Evolutionary conservation across 345 rosid species (phyloP), one percentile per base, ranked within the genome.

Genomic region (Draba incana): DNA sequence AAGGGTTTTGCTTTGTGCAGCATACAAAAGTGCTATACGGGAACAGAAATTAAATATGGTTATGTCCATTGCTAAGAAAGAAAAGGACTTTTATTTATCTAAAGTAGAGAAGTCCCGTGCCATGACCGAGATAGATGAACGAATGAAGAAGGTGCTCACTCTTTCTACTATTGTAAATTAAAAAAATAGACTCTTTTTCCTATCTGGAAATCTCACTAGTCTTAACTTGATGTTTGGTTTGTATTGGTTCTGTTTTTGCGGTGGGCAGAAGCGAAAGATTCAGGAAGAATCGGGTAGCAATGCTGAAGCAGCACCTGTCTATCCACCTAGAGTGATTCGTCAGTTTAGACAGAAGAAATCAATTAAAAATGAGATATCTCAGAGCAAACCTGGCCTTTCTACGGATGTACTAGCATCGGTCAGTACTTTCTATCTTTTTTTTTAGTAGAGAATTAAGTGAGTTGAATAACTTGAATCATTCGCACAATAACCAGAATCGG

Each of bases 51-150:
- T 91, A 16, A 84, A 86, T 46, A 62, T 93, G 75, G 99, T 91
- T 80, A 55, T 88, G 50, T 80, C 96, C 52, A 95, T 96, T 78
- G 99, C 99, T 25, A 94, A 83, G 82, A 84, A 96, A 66, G 99
- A 93, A 66, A 78, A 85, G 13, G 97, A 94, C 82, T 85, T 94
- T 83, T 88, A 88, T 81, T 81, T 88, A 54, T 51, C 84, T 37
- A 88, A 84, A 77, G 87, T 94, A 60, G 97, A 94, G 16, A 64
- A 85, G 61, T 81, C 96, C 2, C 87, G 78, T 58, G 96, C 92
- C 31, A 57, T 81, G 80, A 82, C 64, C 31, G 79, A 89, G 42
- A 91, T 87, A 31, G 92, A 91, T 71, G 92, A 83, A 75, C 84
- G 95, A 61, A 61, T 86, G 68, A 84, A 84, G 81, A 91, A 91